Conservation (phyloP, 768 basidiomycete species). For the Rhodotorula kratochvilovae region DNA sequence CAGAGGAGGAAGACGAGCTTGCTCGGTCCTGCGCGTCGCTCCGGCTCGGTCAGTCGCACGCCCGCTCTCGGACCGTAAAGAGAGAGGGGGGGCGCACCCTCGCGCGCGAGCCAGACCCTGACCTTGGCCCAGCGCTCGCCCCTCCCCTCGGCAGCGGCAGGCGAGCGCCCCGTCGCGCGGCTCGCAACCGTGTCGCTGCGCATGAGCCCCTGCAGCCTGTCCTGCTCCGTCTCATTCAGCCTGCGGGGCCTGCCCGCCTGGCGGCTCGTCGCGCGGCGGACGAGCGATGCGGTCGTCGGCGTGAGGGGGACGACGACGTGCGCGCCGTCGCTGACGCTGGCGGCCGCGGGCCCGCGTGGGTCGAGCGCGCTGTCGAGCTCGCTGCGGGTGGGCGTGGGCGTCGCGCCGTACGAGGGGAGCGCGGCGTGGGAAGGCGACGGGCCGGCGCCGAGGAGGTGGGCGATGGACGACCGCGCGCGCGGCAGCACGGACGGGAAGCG, state of each 20-base stretch:
- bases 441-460: neutral
- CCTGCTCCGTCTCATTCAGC: conserved; percentile 74
- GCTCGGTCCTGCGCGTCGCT: neutral
- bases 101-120: conserved; percentile 88
- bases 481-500: neutral
- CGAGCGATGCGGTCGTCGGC: conserved; percentile 1
- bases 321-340: neutral
- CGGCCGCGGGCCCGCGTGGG: conserved; percentile 55
- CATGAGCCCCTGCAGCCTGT: conserved; percentile 78
- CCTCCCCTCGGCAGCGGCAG: conserved; percentile 22
- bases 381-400: too few relatives aligned
- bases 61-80: neutral
- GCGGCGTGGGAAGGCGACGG: neutral
- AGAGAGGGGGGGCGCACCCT: conserved; percentile 54
- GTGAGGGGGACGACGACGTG: neutral
- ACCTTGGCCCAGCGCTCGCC: conserved; percentile 51
- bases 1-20: conserved; percentile 63
- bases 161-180: neutral
- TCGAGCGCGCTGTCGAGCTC: conserved; percentile 59
- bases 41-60: neutral
- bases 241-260: neutral
- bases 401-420: neutral
- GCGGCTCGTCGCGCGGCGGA: neutral
- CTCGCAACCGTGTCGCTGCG: conserved; percentile 53
- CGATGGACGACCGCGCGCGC: neutral